Evolutionary conservation across 2,329 filamentous ascomycete genomes (phyloP), one percentile per base, ranked within the genome.

Genomic region (Aspergillus felis): DNA sequence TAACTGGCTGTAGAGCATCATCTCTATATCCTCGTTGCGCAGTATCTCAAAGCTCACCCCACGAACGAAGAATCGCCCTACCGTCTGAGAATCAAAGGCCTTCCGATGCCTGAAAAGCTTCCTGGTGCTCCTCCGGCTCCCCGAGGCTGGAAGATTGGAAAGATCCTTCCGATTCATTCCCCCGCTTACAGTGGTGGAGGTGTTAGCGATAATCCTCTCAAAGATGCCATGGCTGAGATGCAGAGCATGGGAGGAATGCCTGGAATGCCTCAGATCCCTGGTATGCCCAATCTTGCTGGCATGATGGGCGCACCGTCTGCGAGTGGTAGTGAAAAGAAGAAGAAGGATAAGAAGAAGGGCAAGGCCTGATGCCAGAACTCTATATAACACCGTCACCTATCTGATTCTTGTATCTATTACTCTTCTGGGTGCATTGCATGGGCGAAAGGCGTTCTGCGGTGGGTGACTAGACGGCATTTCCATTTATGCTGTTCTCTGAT

Each of bases 141-240:
- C 20, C 83, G 90, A 54, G 93, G 93, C 41, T 97, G 92, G 91
- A 97, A 96, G 80, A 88, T 97, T 74, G 86, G 86, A 60, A 86
- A 84, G 58, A 86, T 96, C 57, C 71, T 99, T 64, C 94, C 94
- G 24, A 87, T 95, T 62, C 89, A 96, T 70, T 95, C 90, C 61
- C 87, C 92, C 0, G 94, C 92, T 20, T 84, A 97, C 76, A 94
- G 90, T 54, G 94, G 94, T 8, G 94, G 94, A 10, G 94, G 94
- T 38, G 91, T 97, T 10, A 92, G 87, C 61, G 94, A 99, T 74
- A 96, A 97, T 70, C 85, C 97, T 60, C 87, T 97, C 69, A 91
- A 94, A 79, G 92, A 97, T 66, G 96, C 97, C 82, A 96, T 97
- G 92, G 88, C 87, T 69, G 91, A 95, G 78, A 96, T 97, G 91